phyloP scores from a whole-genome alignment of 2,329 filamentous ascomycete species.

The Xylariaceae sp. region DNA sequence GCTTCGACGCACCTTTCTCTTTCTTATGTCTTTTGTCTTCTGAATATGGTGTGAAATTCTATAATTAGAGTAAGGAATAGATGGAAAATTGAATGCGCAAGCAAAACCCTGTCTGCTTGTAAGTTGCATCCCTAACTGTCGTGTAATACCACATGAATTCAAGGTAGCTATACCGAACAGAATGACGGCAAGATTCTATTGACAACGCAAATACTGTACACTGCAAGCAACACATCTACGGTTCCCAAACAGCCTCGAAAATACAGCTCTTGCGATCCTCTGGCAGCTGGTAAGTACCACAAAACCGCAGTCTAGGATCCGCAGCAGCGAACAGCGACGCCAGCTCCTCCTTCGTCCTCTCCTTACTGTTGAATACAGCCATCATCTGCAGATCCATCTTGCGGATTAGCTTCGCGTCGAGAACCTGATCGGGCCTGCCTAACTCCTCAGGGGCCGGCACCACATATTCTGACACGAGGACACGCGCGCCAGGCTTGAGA shows the following conservation, averaged over 20 bases:
- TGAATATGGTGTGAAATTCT: too few relatives aligned
- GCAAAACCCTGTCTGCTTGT: too few relatives aligned
- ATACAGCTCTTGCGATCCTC: constrained; percentile 8
- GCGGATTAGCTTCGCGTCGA: constrained; percentile 7
- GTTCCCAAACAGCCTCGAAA: constrained; percentile 6
- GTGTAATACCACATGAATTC: too few relatives aligned
- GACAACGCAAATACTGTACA: not conserved
- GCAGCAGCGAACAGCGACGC: constrained; percentile 1
- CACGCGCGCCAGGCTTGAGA: constrained; percentile 1
- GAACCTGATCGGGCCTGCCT: not conserved
- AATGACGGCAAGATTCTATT: too few relatives aligned
- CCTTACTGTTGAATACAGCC: constrained; percentile 4
- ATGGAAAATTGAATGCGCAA: too few relatives aligned
- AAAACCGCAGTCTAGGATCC: not conserved
- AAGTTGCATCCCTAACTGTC: too few relatives aligned
- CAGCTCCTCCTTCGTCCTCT: constrained; percentile 2
- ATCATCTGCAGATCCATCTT: constrained; percentile 14
- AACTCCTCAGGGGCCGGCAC: not conserved
- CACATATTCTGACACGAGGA: constrained; percentile 6
- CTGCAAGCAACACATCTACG: not conserved
- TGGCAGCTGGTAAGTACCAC: not conserved
- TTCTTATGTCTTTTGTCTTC: too few relatives aligned
- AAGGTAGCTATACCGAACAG: too few relatives aligned
- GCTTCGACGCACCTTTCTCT: too few relatives aligned
- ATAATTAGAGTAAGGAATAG: too few relatives aligned